Evolutionary conservation across 2,329 filamentous ascomycete species (phyloP), one percentile per base, ranked within the genome.

Genomic region (Fusarium sp.): DNA sequence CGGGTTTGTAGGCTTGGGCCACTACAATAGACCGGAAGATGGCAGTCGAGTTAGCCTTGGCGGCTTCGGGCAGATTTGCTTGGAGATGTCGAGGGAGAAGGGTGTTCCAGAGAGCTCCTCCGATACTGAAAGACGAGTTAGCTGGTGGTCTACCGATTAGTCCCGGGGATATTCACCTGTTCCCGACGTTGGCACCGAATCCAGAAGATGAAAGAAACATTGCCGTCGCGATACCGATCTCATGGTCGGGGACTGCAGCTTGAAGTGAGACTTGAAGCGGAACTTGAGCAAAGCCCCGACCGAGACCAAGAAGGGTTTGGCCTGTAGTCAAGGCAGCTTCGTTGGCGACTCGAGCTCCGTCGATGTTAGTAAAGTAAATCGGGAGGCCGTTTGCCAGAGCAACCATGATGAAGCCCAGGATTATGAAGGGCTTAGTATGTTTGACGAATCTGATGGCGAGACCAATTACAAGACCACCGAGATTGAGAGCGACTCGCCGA

Each of bases 21-120:
- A 67, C 67, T 7, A 76, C 74, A 11, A 77, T 72, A 10, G 73
- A 76, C 2, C 65, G 60, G 54, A 74, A 77, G 22, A 77, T 77
- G 3, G 44, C 32, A 4, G 57, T 46, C 7, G 69, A 63, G 16
- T 70, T 71, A 0, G 32, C 51, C 24, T 69, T 68, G 22, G 45
- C 25, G 6, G 12, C 34, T 37, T 37, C 18, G 0, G 34, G 34
- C 0, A 37, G 3, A n/a, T 37, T 37, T 7, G 3, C 34, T 1
- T 12, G 34, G 3, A 37, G 34, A n/a, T 10, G 1, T 12, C 34
- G 34, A n/a, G 34, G 34, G 0, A 37, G 34, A n/a, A 37, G 18
- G 1, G 42, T 45, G 9, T 45, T 45, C 42, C 42, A 45, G 0
- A 45, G 16, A 3, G 42, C 42, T 8, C 42, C 42, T 2, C 42